Evolutionary conservation across 306 rosid species (phyloP), one percentile per base, ranked within the genome.

Genomic region (Dryas alaskensis): DNA sequence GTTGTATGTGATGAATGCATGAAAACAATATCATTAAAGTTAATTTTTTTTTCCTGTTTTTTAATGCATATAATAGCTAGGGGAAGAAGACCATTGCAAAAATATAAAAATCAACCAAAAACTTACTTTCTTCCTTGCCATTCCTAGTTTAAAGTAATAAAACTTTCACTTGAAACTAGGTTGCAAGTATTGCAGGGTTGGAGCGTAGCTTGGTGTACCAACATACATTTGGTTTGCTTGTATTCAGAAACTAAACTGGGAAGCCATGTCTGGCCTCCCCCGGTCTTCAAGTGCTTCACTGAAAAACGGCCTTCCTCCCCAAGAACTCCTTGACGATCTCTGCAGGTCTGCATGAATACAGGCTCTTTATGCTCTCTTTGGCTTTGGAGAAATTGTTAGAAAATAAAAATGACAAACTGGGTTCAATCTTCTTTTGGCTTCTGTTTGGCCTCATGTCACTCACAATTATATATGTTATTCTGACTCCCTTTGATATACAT

Each of bases 291-390:
- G 89, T 75, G 77, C 86, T 86, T 82, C 92, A 2, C 84, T 86
- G 10, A 92, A 88, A 87, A 83, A 74, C 76, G 88, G 95, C 58
- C 96, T 88, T 74, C 98, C 96, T 50, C 96, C 98, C 40, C 87
- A 86, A 60, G 98, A 92, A 76, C 98, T 92, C 73, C 95, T 92
- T 12, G 98, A 92, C 61, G 96, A 92, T 87, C 96, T 92, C 74
- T 92, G 98, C 91, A 92, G 98, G 98, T 85, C 10, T 19, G 11
- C 10, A 8, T 25, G 37, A 55, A 16, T 52, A 42, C 49, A 6
- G 65, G 3, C 45, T 13, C 59, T 37, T 45, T 65, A 31, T 31
- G 37, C 37, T 31, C 37, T 31, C 37, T 31, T 31, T 31, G 37
- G 37, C 37, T 31, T 31, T 31, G 2, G 37, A 31, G 37, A 31